phyloP scores from a whole-genome alignment of 1,284 basidiomycete genomes.

The Uromyces viciae-fabae region DNA sequence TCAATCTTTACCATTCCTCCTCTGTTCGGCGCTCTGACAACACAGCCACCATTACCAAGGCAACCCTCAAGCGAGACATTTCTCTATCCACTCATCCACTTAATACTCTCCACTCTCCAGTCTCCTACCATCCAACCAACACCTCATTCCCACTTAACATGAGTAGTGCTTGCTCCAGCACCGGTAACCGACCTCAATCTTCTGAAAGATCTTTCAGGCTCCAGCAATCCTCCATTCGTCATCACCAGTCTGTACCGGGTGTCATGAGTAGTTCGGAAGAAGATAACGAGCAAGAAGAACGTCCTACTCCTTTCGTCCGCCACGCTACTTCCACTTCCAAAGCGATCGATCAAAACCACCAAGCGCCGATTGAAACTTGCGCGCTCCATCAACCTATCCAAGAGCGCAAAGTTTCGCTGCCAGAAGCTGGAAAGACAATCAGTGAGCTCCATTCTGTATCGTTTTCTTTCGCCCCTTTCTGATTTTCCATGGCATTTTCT shows the following conservation, averaged over 20 bases:
- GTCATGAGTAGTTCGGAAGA: conserved; percentile 42
- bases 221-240: not conserved
- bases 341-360: not conserved
- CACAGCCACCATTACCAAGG: conserved; percentile 17
- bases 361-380: not conserved
- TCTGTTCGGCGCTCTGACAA: not conserved
- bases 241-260: not conserved
- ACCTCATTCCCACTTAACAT: not conserved
- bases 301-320: not conserved
- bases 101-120: not conserved
- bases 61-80: not conserved
- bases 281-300: conserved; percentile 26
- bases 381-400: not conserved
- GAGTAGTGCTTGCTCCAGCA: not conserved
- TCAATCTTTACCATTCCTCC: not conserved
- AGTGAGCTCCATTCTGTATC: conserved; percentile 1
- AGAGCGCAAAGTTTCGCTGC: conserved; percentile 35
- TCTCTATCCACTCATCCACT: conserved; percentile 2
- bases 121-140: not conserved
- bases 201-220: not conserved
- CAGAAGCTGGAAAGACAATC: conserved; percentile 42
- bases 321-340: not conserved
- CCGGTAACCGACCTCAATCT: not conserved
- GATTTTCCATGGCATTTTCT: not conserved
- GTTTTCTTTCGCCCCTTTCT: not conserved